Percentiles rank a stretch among this genome's conserved stretches.
These are phyloP conservation scores for Naganishia liquefaciens DNA, from an alignment of 1,284 basidiomycete genomes.

Conservation along the genomic window DNA sequence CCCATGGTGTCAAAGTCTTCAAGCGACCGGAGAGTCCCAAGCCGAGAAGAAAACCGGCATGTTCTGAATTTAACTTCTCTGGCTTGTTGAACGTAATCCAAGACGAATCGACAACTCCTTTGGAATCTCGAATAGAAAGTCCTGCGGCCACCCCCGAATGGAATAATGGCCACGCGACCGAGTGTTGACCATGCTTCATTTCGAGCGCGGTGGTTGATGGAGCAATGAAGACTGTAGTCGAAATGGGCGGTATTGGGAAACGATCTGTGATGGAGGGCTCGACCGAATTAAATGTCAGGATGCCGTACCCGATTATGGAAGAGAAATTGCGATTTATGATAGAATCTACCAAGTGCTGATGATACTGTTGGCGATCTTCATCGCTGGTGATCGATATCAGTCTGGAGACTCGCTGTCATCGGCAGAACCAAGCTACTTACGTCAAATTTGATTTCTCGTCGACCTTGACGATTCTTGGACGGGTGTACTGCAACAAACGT, in stretches of 20 bases:
- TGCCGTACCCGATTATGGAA: conserved; percentile 78
- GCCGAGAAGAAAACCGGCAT: conserved; percentile 92
- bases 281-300: conserved; percentile 80
- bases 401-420: not conserved
- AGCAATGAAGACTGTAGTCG: conserved; percentile 74
- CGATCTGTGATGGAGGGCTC: conserved; percentile 70
- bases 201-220: conserved; percentile 22
- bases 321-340: conserved; percentile 82
- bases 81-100: conserved; percentile 95
- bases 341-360: conserved; percentile 73
- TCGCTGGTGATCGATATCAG: conserved; percentile 59
- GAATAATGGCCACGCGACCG: conserved; percentile 84
- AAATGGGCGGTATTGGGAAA: conserved; percentile 73
- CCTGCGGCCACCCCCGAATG: conserved; percentile 95
- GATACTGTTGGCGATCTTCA: conserved; percentile 74
- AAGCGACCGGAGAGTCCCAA: conserved; percentile 90
- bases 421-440: conserved; percentile 54
- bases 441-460: conserved; percentile 70
- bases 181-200: conserved; percentile 23
- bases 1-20: conserved; percentile 80
- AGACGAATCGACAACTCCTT: conserved; percentile 77
- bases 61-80: conserved; percentile 77
- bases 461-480: conserved; percentile 65
- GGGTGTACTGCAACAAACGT: conserved; percentile 78
- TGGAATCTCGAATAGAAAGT: conserved; percentile 74